Evolutionary conservation across 176 grass and related monocot genomes (phyloP).

Genomic region (Musa itinerans): DNA sequence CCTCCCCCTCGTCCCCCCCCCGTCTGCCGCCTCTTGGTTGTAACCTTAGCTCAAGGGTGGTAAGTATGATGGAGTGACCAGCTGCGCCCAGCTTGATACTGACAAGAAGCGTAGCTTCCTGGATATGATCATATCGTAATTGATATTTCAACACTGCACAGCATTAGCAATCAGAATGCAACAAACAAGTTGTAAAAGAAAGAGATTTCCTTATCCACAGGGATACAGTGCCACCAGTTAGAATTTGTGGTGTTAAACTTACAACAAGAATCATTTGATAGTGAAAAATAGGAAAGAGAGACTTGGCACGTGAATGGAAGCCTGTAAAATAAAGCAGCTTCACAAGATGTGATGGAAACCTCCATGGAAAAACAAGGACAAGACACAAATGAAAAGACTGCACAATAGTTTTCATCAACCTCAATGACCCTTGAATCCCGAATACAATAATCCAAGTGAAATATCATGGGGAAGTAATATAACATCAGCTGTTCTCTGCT

Average conservation of each 20-base stretch:
- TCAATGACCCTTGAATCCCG: background rate
- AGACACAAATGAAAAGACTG: conserved; percentile 22
- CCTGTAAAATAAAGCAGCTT: conserved; percentile 24
- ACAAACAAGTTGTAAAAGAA: too few species aligned
- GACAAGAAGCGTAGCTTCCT: too few species aligned
- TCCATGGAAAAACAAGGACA: background rate
- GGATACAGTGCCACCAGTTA: conserved; percentile 12
- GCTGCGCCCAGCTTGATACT: too few species aligned
- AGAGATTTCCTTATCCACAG: too few species aligned
- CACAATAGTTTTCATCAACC: background rate
- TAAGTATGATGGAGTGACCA: too few species aligned
- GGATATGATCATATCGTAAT: too few species aligned
- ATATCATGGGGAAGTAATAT: background rate
- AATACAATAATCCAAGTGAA: background rate
- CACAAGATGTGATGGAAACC: conserved; percentile 23
- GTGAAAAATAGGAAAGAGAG: background rate
- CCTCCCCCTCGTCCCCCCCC: too few species aligned
- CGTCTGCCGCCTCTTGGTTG: too few species aligned
- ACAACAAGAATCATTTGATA: background rate
- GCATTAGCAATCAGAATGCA: too few species aligned
- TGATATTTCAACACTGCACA: too few species aligned
- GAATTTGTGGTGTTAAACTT: background rate
- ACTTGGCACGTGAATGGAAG: conserved; percentile 17
- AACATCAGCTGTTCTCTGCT: conserved; percentile 17
- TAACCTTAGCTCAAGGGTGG: too few species aligned